These are phyloP conservation scores for Epichloe typhina DNA, from an alignment of 2,329 filamentous ascomycete genomes.

Conservation along the genomic window DNA sequence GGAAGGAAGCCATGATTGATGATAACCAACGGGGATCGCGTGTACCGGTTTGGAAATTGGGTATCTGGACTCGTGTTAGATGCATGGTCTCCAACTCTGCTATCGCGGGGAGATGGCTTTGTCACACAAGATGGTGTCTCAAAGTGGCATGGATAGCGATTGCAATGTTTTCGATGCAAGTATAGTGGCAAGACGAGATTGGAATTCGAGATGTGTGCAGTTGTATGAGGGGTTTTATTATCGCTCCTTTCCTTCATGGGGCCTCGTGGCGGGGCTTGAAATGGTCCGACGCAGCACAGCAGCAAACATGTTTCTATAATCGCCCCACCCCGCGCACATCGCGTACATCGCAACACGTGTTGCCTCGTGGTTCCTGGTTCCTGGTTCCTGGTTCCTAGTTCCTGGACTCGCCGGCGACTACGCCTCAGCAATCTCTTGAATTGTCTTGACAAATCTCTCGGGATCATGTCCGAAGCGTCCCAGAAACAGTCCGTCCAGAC, in stretches of 20 bases:
- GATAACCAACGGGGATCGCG: slow-evolving; percentile 8
- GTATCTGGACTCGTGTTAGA: slow-evolving; percentile 6
- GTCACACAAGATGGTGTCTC: background rate
- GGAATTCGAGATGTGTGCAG: no score
- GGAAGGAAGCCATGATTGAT: slow-evolving; percentile 22
- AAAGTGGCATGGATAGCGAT: background rate
- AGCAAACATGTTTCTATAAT: no score
- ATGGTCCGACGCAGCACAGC: background rate
- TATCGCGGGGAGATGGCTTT: background rate
- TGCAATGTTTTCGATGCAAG: background rate
- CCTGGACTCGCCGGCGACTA: slow-evolving; percentile 7
- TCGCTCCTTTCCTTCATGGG: no score
- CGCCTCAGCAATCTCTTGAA: slow-evolving; percentile 51
- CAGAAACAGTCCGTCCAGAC: slow-evolving; percentile 68
- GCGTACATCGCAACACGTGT: background rate
- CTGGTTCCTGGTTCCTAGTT: background rate
- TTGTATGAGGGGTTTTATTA: no score
- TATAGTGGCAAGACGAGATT: background rate
- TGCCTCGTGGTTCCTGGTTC: background rate
- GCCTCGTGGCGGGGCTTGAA: no score
- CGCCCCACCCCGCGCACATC: background rate
- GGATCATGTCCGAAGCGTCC: slow-evolving; percentile 73
- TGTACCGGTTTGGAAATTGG: slow-evolving; percentile 14
- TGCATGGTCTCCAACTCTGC: background rate
- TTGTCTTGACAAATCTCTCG: slow-evolving; percentile 55